A percentile compares a stretch with the other conserved stretches of the same genome.
phyloP scores from a whole-genome alignment of 129 eudicot genomes.

The Lactuca sativa region DNA sequence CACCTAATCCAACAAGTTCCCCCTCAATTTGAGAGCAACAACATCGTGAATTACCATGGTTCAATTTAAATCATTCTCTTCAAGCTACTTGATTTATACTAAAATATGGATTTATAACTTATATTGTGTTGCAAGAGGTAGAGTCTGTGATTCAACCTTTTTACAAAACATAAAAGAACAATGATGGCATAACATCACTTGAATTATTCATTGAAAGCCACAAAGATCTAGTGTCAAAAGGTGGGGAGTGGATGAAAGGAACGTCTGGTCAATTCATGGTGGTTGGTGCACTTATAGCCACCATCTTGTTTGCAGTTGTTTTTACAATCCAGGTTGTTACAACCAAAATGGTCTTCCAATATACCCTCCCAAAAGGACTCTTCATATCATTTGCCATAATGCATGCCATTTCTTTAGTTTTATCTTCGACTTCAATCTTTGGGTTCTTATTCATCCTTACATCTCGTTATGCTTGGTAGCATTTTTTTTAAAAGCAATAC shows the following conservation, averaged over 20 bases:
- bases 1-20: too few relatives aligned
- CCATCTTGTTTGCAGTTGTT: background rate
- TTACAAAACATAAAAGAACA: background rate
- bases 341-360: slow-evolving; percentile 6
- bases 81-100: too few relatives aligned
- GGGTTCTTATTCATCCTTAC: slow-evolving; percentile 6
- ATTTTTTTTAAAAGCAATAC: slow-evolving; percentile 4
- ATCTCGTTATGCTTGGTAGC: background rate
- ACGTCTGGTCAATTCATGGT: background rate
- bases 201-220: background rate
- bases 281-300: slow-evolving; percentile 1
- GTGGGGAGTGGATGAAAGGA: background rate
- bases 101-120: too few relatives aligned
- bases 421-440: background rate
- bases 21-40: too few relatives aligned
- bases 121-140: slow-evolving; percentile 1
- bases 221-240: background rate
- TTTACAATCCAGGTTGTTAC: background rate
- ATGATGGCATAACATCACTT: background rate
- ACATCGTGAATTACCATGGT: slow-evolving; percentile 1
- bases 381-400: background rate
- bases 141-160: slow-evolving; percentile 1
- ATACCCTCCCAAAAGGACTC: background rate
- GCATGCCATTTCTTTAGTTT: background rate
- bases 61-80: background rate